Conservation (phyloP, 2,329 filamentous ascomycete genomes). For the Sporothrix brunneoviolacea region DNA sequence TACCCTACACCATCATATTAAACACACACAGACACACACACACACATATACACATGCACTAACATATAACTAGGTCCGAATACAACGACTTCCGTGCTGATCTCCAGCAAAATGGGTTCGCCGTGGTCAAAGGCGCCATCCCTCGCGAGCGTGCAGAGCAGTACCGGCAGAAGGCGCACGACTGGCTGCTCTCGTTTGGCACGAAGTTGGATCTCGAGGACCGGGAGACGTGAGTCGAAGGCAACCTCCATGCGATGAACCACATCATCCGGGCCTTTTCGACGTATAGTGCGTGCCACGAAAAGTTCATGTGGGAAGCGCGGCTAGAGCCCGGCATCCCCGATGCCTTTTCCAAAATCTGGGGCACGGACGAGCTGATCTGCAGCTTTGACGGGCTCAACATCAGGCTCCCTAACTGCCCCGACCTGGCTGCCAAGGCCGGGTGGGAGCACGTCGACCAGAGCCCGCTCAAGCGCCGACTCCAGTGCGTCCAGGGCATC, state of each 20-base stretch:
- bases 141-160: constrained; percentile 17
- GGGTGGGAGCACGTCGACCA: constrained; percentile 13
- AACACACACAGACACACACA: too few relatives aligned
- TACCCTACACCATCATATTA: too few relatives aligned
- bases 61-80: too few relatives aligned
- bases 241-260: constrained; percentile 30
- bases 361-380: constrained; percentile 29
- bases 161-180: constrained; percentile 25
- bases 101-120: background rate
- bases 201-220: constrained; percentile 20
- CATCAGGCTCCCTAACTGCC: constrained; percentile 6
- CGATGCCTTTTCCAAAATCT: constrained; percentile 31
- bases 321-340: constrained; percentile 31
- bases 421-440: background rate
- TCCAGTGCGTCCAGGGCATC: constrained; percentile 14
- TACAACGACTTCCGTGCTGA: too few relatives aligned
- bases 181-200: constrained; percentile 18
- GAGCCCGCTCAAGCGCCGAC: background rate
- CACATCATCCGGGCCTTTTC: constrained; percentile 25
- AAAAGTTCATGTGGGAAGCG: constrained; percentile 33
- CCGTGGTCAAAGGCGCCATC: background rate
- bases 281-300: constrained; percentile 28
- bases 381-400: constrained; percentile 31
- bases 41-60: too few relatives aligned
- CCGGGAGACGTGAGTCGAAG: constrained; percentile 28